Evolutionary conservation across 106 monocot genomes (phyloP).

Genomic region (Acorus calamus): DNA sequence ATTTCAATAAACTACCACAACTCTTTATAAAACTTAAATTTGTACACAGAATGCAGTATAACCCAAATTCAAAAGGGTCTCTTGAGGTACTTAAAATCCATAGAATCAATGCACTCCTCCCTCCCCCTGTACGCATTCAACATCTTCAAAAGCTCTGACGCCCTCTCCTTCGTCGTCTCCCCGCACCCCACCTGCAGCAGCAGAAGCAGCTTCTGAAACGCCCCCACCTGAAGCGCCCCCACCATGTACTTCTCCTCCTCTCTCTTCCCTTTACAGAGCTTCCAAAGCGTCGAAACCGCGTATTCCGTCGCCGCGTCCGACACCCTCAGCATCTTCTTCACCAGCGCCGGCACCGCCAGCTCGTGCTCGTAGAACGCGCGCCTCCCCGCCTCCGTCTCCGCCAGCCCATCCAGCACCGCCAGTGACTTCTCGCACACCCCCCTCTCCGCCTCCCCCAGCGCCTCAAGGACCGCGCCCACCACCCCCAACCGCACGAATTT

Average conservation of each 20-base stretch:
- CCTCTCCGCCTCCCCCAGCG: background rate
- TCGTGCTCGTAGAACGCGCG: slow-evolving; percentile 13
- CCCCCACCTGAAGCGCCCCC: slow-evolving; percentile 45
- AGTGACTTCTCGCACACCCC: slow-evolving; percentile 1
- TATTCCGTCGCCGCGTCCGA: slow-evolving; percentile 33
- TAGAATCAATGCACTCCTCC: slow-evolving; percentile 39
- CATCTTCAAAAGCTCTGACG: slow-evolving; percentile 41
- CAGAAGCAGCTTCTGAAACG: slow-evolving; percentile 62
- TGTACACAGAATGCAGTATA: too few species aligned
- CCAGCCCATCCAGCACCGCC: slow-evolving; percentile 2
- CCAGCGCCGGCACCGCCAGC: slow-evolving; percentile 24
- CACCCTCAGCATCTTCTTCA: slow-evolving; percentile 38
- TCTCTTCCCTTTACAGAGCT: slow-evolving; percentile 7
- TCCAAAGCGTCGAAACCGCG: slow-evolving; percentile 35
- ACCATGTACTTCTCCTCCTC: slow-evolving; percentile 7
- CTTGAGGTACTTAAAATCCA: slow-evolving; percentile 44
- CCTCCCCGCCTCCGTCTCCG: slow-evolving; percentile 8
- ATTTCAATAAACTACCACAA: background rate
- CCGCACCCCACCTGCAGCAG: slow-evolving; percentile 50
- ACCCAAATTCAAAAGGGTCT: slow-evolving; percentile 16
- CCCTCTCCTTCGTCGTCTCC: slow-evolving; percentile 44
- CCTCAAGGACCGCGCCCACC: background rate
- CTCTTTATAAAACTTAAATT: too few species aligned
- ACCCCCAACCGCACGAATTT: slow-evolving; percentile 9
- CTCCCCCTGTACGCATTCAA: slow-evolving; percentile 29